A percentile compares a stretch with the other conserved stretches of the same genome.
Evolutionary conservation across 106 monocot genomes (phyloP).

Genomic region (Platanthera guangdongensis): DNA sequence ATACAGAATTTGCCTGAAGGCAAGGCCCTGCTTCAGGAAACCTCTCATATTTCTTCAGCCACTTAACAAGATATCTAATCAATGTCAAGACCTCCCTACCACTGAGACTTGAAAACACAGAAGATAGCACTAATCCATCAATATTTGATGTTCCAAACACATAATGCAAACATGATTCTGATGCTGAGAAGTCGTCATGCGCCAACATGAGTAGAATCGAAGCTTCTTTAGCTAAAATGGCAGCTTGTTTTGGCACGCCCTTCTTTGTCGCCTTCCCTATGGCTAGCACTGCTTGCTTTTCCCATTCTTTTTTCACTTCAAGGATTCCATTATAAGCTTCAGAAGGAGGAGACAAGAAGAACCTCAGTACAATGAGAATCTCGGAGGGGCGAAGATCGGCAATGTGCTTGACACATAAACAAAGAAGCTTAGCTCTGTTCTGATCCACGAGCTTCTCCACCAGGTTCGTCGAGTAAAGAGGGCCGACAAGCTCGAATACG

Average conservation of each 20-base stretch:
- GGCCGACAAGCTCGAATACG: conserved; percentile 12
- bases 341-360: conserved; percentile 47
- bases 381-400: conserved; percentile 39
- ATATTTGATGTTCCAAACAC: conserved; percentile 45
- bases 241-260: conserved; percentile 24
- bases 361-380: conserved; percentile 28
- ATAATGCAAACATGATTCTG: conserved; percentile 74
- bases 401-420: conserved; percentile 29
- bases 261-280: conserved; percentile 37
- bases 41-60: conserved; percentile 82
- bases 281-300: conserved; percentile 48
- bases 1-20: conserved; percentile 6
- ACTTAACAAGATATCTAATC: conserved; percentile 70
- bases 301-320: conserved; percentile 56
- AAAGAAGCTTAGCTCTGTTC: conserved; percentile 39
- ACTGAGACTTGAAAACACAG: conserved; percentile 46
- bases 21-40: conserved; percentile 52
- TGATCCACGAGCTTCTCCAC: conserved; percentile 46
- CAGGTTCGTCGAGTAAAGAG: conserved; percentile 23
- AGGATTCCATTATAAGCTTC: conserved; percentile 38
- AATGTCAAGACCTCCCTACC: conserved; percentile 51
- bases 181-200: conserved; percentile 56
- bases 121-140: conserved; percentile 51
- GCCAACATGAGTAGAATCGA: conserved; percentile 73
- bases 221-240: conserved; percentile 32